Evolutionary conservation across 129 eudicot species (phyloP).

Genomic region (Flaveria trinervia): DNA sequence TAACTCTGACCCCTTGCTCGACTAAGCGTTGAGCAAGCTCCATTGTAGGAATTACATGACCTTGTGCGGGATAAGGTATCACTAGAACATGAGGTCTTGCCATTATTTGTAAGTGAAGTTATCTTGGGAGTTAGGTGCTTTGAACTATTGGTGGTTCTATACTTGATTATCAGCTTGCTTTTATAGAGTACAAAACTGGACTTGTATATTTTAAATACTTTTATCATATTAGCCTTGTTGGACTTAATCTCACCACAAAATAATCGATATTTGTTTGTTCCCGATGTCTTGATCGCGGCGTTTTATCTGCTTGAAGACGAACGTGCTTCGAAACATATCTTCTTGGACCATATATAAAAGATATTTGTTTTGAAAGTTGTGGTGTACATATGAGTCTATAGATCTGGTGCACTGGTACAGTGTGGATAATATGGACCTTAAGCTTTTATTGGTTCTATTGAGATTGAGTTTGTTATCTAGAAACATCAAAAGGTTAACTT

Average conservation of each 20-base stretch:
- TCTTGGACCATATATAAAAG: not conserved
- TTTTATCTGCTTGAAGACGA: not conserved
- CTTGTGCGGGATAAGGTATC: slow-evolving; percentile 75
- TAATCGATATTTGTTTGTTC: not conserved
- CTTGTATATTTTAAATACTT: not conserved
- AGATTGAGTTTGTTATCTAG: not conserved
- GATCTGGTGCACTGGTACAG: not conserved
- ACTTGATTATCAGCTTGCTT: not conserved
- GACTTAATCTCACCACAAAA: not conserved
- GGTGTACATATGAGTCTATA: not conserved
- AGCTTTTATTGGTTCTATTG: not conserved
- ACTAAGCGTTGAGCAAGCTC: slow-evolving; percentile 50
- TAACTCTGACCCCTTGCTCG: slow-evolving; percentile 44
- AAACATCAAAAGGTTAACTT: too few species aligned
- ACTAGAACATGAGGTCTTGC: slow-evolving; percentile 41
- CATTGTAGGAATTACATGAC: slow-evolving; percentile 69
- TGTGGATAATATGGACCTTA: not conserved
- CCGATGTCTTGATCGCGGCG: not conserved
- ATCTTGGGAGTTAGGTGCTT: not conserved
- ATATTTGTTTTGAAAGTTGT: not conserved
- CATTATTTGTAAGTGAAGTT: slow-evolving; percentile 22
- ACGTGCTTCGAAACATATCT: not conserved
- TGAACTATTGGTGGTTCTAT: slow-evolving; percentile 9
- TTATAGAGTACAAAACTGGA: slow-evolving; percentile 9
- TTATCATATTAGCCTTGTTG: not conserved